Conservation (phyloP, 2,329 filamentous ascomycete genomes). For the Paraconiothyrium brasiliense region DNA sequence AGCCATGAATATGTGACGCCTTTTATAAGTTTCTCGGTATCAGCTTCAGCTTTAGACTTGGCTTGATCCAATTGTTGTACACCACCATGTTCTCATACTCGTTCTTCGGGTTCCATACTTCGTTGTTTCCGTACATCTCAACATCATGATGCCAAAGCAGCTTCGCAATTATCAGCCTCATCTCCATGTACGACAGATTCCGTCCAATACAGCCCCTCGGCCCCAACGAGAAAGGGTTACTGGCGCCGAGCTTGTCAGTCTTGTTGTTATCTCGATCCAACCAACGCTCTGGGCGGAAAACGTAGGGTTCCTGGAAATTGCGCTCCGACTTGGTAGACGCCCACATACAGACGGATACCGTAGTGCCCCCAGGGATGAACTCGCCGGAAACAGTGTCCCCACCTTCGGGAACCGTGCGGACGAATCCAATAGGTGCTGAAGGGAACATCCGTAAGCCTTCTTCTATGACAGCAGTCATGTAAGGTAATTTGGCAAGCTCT, state of each 20-base stretch:
- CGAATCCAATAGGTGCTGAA: constrained; percentile 26
- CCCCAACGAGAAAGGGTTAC: constrained; percentile 28
- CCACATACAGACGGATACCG: constrained; percentile 11
- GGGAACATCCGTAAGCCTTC: constrained; percentile 47
- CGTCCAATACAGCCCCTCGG: constrained; percentile 31
- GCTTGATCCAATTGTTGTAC: constrained; percentile 34
- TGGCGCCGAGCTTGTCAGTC: constrained; percentile 25
- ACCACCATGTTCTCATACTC: constrained; percentile 31
- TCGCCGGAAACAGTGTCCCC: constrained; percentile 29
- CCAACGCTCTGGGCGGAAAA: constrained; percentile 37
- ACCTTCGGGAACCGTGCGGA: constrained; percentile 26
- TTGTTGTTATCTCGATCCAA: constrained; percentile 24
- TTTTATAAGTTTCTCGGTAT: constrained; percentile 22
- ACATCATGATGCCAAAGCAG: constrained; percentile 25
- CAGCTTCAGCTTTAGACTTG: constrained; percentile 26
- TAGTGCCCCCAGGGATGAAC: constrained; percentile 27
- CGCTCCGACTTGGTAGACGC: neutral
- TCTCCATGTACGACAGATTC: constrained; percentile 32
- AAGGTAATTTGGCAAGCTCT: constrained; percentile 26
- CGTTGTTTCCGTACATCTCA: constrained; percentile 21
- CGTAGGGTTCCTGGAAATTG: constrained; percentile 29
- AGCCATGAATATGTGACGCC: neutral
- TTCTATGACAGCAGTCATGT: constrained; percentile 30
- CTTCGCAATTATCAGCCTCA: constrained; percentile 28
- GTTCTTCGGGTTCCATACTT: constrained; percentile 26